Evolutionary conservation across 176 grass and related monocot species (phyloP).

Genomic region (Bromus sterilis): DNA sequence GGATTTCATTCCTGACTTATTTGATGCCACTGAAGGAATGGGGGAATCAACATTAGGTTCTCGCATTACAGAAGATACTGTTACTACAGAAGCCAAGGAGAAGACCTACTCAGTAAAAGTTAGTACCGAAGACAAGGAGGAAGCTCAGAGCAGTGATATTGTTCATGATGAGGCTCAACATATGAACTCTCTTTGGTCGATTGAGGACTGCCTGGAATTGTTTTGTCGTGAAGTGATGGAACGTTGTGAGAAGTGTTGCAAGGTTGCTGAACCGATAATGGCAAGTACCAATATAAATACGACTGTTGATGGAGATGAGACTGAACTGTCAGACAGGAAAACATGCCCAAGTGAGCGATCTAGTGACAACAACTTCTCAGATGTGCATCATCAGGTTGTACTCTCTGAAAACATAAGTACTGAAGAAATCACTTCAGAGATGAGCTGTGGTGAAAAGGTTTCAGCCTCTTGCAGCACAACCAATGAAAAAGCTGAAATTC

Average conservation of each 20-base stretch:
- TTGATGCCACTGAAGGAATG: constrained; percentile 13
- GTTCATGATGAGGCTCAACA: neutral
- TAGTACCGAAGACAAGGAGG: neutral
- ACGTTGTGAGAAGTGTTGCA: constrained; percentile 21
- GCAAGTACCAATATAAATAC: neutral
- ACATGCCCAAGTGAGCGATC: constrained; percentile 16
- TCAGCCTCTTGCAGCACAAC: constrained; percentile 4
- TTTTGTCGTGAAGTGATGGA: neutral
- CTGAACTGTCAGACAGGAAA: constrained; percentile 8
- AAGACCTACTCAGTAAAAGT: neutral
- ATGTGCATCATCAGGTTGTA: neutral
- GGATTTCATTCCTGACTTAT: constrained; percentile 21
- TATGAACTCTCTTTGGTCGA: constrained; percentile 1
- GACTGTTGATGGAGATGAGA: neutral
- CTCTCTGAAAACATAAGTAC: neutral
- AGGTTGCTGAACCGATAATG: neutral
- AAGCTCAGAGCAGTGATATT: neutral
- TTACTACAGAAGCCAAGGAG: neutral
- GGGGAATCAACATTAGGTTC: neutral
- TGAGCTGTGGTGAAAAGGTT: neutral
- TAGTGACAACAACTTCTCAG: neutral
- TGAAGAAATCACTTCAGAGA: neutral
- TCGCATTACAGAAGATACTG: neutral
- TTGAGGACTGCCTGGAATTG: constrained; percentile 11
- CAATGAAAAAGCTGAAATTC: constrained; percentile 3